These are phyloP conservation scores for Imleria badia DNA, from an alignment of 768 basidiomycete species.

Conservation along the genomic window DNA sequence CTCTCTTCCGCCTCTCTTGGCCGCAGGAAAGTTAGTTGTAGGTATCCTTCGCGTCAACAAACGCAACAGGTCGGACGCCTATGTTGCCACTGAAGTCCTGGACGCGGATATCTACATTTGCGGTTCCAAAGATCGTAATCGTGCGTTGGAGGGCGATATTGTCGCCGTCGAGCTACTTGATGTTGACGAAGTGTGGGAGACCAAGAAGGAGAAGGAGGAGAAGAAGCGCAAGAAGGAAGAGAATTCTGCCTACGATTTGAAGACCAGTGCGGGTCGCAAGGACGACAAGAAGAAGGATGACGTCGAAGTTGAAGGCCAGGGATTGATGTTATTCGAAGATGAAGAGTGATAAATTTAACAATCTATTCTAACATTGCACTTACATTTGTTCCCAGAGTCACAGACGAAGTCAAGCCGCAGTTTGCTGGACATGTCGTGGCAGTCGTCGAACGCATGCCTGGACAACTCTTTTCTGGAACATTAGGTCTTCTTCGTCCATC, in stretches of 20 bases:
- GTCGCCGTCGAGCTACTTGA: constrained; percentile 97
- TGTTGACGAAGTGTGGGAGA: constrained; percentile 97
- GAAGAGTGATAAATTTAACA: constrained; percentile 61
- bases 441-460: constrained; percentile 99
- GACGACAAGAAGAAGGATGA: constrained; percentile 99
- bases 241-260: constrained; percentile 91
- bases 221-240: constrained; percentile 99
- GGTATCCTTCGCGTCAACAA: constrained; percentile 98
- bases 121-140: constrained; percentile 97
- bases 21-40: constrained; percentile 96
- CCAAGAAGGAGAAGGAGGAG: constrained; percentile 99
- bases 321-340: constrained; percentile 94
- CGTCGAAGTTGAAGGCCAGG: constrained; percentile 99
- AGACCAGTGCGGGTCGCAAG: constrained; percentile 71
- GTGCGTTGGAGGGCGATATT: constrained; percentile 97
- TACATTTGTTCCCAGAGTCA: constrained; percentile 59
- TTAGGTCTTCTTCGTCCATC: constrained; percentile 93
- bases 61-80: constrained; percentile 97
- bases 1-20: constrained; percentile 92
- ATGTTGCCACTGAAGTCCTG: constrained; percentile 95
- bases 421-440: constrained; percentile 99
- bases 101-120: constrained; percentile 99
- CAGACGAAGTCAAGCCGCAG: constrained; percentile 96
- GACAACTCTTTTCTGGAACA: constrained; percentile 97
- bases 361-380: neutral